Conservation (phyloP, 441 rosid species). For the Corymbia citriodora region DNA sequence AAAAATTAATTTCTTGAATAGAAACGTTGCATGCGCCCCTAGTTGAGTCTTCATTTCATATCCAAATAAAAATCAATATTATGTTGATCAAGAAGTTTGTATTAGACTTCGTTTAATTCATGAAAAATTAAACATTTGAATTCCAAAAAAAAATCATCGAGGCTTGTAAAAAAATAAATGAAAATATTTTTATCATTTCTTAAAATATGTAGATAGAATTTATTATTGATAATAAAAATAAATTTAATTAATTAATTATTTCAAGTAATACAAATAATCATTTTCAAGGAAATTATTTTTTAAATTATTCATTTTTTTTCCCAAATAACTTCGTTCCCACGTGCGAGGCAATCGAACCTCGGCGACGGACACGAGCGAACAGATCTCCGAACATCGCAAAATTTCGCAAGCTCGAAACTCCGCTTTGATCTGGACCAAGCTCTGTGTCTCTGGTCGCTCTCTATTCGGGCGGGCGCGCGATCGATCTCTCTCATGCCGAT, state of each 20-base stretch:
- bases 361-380: neutral
- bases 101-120: neutral
- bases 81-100: neutral
- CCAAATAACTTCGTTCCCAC: neutral
- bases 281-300: no score
- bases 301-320: no score
- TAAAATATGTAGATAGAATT: no score
- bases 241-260: no score
- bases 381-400: neutral
- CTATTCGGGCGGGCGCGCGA: neutral
- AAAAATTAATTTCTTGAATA: no score
- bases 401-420: neutral
- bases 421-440: neutral
- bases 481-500: neutral
- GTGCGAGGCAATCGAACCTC: neutral
- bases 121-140: no score
- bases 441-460: neutral
- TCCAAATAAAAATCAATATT: neutral
- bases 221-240: no score
- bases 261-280: no score
- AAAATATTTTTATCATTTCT: no score
- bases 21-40: no score
- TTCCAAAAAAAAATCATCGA: no score
- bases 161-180: no score
- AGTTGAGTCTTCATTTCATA: fast-evolving